Base-by-base conservation (phyloP, 2,329 filamentous ascomycete genomes). In the Nigrospora sphaerica region DNA sequence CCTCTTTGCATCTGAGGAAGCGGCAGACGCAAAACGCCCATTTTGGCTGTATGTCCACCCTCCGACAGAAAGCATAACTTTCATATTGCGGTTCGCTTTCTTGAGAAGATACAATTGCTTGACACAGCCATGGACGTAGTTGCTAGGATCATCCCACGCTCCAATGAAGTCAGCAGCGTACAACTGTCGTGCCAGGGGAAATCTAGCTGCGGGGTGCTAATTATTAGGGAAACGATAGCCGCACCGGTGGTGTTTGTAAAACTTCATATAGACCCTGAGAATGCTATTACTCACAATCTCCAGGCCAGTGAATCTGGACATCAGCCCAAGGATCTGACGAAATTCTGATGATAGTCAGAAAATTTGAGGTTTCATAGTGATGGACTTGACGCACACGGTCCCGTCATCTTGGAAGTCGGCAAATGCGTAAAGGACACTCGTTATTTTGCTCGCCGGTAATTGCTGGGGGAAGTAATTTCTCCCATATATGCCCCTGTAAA, bases 81-180 rank as follows among this genome's bases (percentile, higher is more conserved):
- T 95, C 47, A 95, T 65, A 44, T 86, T 80, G 18, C 88, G 80
- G 62, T 95, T 80, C 54, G 75, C 68, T 66, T 89, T 83, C 72
- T 95, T 95, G 44, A 86, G 74, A 1, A 88, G 65, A 61, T 77
- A 87, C 2, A 95, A 70, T 60, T 92, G 86, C 67, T 90, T 90
- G 52, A 89, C 64, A 58, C 81, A 85, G 36, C 89, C 89, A 57
- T 89, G 90, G 44, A 82, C 80, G 58, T 92, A 89, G 48, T 70
- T 79, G 4, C 79, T 69, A 7, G 48, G 50, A 47, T 81, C 77
- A 23, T 32, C 18, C 73, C 73, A 79, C 1, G 78, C 80, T 60
- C 92, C 87, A 12, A 65, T 70, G 0, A 78, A 65, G 56, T 87
- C 23, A 28, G 23, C 23, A 28, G 23, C 23, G 5, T 28, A 28